Evolutionary conservation across 2,329 filamentous ascomycete genomes (phyloP).

Genomic region (Colletotrichum agaves): DNA sequence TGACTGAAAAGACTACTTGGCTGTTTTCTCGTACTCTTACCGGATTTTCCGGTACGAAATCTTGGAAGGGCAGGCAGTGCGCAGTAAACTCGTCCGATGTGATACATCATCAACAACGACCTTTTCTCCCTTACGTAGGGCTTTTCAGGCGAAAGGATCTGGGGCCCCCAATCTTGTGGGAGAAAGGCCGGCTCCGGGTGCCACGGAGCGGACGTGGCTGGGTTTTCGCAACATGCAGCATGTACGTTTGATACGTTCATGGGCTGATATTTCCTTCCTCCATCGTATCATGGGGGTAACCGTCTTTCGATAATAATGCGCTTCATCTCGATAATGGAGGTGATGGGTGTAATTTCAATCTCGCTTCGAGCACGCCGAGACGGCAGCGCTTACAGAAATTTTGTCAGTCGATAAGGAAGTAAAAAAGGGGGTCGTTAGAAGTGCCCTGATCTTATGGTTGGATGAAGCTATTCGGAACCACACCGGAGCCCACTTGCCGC

Average conservation of each 20-base stretch:
- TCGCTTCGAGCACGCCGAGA: no score
- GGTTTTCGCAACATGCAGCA: background rate
- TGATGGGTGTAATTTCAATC: background rate
- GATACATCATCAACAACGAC: slow-evolving; percentile 1
- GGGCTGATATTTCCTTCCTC: slow-evolving; percentile 10
- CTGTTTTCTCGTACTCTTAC: background rate
- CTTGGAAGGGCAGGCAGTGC: background rate
- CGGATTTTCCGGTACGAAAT: slow-evolving; percentile 1
- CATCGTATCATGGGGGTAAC: slow-evolving; percentile 13
- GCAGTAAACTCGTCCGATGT: slow-evolving; percentile 22
- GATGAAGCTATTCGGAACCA: slow-evolving; percentile 36
- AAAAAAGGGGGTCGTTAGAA: no score
- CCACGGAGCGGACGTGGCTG: slow-evolving; percentile 12
- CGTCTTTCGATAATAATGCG: background rate
- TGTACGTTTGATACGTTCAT: slow-evolving; percentile 15
- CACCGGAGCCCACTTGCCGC: slow-evolving; percentile 30
- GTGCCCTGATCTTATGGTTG: slow-evolving; percentile 2
- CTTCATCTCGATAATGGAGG: slow-evolving; percentile 5
- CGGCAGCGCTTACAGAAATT: no score
- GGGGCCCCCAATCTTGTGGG: background rate
- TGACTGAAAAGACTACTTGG: background rate
- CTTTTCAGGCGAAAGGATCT: no score
- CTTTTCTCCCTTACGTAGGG: background rate
- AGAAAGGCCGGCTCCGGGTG: background rate
- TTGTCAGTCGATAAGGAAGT: no score